Evolutionary conservation across 2,329 filamentous ascomycete genomes (phyloP), one percentile per base, ranked within the genome.

Genomic region (Sphaerostilbella broomeana): DNA sequence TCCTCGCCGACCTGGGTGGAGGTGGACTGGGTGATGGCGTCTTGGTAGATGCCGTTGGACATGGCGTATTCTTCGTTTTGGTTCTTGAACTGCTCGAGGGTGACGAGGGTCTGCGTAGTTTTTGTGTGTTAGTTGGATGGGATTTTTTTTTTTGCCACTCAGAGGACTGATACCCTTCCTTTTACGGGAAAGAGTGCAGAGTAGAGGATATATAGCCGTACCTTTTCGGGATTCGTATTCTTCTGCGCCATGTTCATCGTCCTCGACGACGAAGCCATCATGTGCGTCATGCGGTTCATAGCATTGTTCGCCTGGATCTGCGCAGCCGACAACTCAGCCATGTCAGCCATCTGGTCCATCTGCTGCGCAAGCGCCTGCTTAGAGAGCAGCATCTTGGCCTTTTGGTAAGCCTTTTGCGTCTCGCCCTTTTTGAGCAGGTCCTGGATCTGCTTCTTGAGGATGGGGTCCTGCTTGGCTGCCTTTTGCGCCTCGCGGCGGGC

Each of bases 21-120:
- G 2, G 87, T 94, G 25, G 83, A 84, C 45, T 84, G 81, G 16
- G 77, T 79, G 46, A 89, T 90, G 44, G 86, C 85, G 56, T 89
- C 87, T 62, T 90, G 86, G 63, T 92, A 92, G 63, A 89, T 87
- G 50, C 80, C 73, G 60, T 77, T 78, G 57, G 68, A 72, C 65
- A 79, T 75, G 59, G 73, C 72, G 60, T 78, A 78, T 52, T 79
- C 75, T 57, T 79, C 75, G 61, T 77, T 79, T 54, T 79, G 75
- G 47, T 69, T 62, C 57, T 72, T 73, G 67, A 75, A 77, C 52
- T 77, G 72, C 54, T 79, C 75, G 48, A 79, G 68, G 6, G 75
- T 76, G 34, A 73, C 62, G 48, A 79, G 72, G 38, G 75, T 79
- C 66, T 40, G 5, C 4, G 7, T n/a, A 13, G 7, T 13, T 21